Conservation (phyloP, 2,329 filamentous ascomycete genomes). For the Plenodomus lindquistii region DNA sequence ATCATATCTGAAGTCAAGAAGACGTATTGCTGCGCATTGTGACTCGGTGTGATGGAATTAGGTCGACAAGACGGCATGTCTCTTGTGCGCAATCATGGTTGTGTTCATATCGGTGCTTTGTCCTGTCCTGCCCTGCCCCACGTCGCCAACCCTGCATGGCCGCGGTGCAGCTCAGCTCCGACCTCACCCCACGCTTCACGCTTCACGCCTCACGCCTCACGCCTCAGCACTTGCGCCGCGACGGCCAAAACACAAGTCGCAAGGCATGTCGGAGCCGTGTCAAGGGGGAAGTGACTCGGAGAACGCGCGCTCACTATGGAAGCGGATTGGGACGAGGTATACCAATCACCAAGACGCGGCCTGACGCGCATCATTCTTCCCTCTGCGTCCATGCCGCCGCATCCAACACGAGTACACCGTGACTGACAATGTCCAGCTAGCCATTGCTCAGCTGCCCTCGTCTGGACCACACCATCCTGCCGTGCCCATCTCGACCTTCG, state of each 20-base stretch:
- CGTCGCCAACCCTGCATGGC: background rate
- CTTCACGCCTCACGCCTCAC: background rate
- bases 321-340: constrained; percentile 57
- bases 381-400: background rate
- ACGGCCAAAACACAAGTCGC: constrained; percentile 17
- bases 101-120: background rate
- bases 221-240: constrained; percentile 19
- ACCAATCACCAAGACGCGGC: background rate
- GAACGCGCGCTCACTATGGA: constrained; percentile 49
- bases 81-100: background rate
- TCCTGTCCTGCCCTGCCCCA: too few species aligned
- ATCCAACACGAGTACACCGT: constrained; percentile 1
- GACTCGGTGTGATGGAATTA: too few species aligned
- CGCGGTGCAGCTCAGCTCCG: background rate
- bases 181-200: constrained; percentile 20
- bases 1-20: too few species aligned
- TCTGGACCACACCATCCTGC: constrained; percentile 68
- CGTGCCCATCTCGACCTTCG: constrained; percentile 75
- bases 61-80: too few species aligned
- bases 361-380: constrained; percentile 4
- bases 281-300: constrained; percentile 19
- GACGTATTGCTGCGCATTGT: too few species aligned
- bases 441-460: constrained; percentile 79
- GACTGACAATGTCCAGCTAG: constrained; percentile 61
- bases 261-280: constrained; percentile 33